These are phyloP conservation scores for Ephemerocybe angulata DNA, from an alignment of 768 basidiomycete genomes.

Conservation along the genomic window DNA sequence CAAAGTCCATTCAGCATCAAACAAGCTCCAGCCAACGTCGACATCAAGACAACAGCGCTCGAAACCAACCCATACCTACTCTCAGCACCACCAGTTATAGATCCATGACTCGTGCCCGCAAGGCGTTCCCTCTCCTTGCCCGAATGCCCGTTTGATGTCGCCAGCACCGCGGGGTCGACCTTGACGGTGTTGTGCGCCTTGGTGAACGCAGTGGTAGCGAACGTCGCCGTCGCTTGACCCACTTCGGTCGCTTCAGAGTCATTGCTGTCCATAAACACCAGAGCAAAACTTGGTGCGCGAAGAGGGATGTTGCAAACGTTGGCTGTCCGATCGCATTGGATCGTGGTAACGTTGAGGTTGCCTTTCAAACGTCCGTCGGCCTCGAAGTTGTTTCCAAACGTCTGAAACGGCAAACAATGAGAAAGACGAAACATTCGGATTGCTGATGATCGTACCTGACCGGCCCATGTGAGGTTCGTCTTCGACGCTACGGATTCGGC, in stretches of 20 bases:
- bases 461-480: slow-evolving; percentile 73
- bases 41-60: not conserved
- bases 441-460: slow-evolving; percentile 45
- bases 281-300: slow-evolving; percentile 67
- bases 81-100: not conserved
- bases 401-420: slow-evolving; percentile 30
- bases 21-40: not conserved
- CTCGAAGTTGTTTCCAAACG: slow-evolving; percentile 56
- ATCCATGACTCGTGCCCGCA: slow-evolving; percentile 38
- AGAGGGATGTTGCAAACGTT: slow-evolving; percentile 59
- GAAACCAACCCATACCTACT: not conserved
- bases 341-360: slow-evolving; percentile 47
- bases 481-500: slow-evolving; percentile 57
- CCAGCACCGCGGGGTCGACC: slow-evolving; percentile 50
- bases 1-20: not conserved
- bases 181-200: slow-evolving; percentile 49
- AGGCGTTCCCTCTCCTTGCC: slow-evolving; percentile 21
- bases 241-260: slow-evolving; percentile 11
- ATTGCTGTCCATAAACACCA: slow-evolving; percentile 48
- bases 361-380: slow-evolving; percentile 69
- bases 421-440: not conserved
- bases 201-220: slow-evolving; percentile 38
- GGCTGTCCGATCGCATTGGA: slow-evolving; percentile 52
- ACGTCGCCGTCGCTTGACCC: slow-evolving; percentile 37
- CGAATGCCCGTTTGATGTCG: slow-evolving; percentile 59